Conservation (phyloP, 805 yeast genomes). For the Nakazawaea holstii region DNA sequence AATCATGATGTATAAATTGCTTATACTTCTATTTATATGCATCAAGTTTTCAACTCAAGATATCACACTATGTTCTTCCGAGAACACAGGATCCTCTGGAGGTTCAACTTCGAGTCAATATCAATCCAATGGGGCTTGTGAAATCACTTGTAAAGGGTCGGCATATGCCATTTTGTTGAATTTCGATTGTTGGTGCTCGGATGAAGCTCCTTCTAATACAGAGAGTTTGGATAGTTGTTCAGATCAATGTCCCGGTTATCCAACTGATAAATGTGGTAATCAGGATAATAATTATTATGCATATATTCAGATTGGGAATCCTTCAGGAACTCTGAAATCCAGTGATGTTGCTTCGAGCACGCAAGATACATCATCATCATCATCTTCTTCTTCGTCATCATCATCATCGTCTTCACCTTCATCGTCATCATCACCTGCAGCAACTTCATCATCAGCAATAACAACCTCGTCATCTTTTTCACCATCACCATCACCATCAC, state of each 20-base stretch:
- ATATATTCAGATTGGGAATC: constrained; percentile 37
- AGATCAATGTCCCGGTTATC: constrained; percentile 37
- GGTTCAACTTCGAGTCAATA: constrained; percentile 18
- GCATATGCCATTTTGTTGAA: constrained; percentile 50
- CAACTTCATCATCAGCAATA: neutral
- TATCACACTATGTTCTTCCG: constrained; percentile 19
- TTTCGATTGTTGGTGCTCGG: constrained; percentile 59
- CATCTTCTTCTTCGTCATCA: constrained; percentile 13
- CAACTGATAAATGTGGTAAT: constrained; percentile 38
- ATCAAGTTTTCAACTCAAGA: neutral
- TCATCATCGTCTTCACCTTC: neutral
- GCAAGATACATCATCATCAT: constrained; percentile 11
- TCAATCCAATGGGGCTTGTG: constrained; percentile 49
- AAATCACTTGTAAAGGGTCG: constrained; percentile 39
- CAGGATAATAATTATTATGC: constrained; percentile 41
- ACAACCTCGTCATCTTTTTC: constrained; percentile 15
- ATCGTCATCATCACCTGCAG: neutral
- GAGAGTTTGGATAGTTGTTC: constrained; percentile 14
- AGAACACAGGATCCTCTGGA: constrained; percentile 31
- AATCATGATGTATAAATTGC: neutral
- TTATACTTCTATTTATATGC: neutral
- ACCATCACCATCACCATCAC: constrained; percentile 17
- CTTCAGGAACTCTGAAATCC: constrained; percentile 13
- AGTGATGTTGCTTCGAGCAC: constrained; percentile 16
- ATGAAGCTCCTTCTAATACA: constrained; percentile 33